A percentile compares a stretch with the other conserved stretches of the same genome.
Evolutionary conservation across 2,329 filamentous ascomycete genomes (phyloP).

Genomic region (Plectosphaerella sp.): DNA sequence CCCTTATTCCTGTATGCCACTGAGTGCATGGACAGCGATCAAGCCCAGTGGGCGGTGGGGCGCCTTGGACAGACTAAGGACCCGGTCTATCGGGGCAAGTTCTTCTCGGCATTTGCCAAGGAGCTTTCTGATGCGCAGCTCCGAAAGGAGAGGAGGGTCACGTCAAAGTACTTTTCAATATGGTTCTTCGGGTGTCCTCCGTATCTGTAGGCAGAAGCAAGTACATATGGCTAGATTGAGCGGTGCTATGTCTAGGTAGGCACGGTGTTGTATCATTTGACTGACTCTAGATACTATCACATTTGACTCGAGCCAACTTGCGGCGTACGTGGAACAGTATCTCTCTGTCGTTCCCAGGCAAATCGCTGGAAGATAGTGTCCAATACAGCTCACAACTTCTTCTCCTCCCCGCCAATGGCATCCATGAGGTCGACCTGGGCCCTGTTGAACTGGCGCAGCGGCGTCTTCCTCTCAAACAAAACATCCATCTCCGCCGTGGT

Average conservation of each 20-base stretch:
- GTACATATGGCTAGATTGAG: too few species aligned
- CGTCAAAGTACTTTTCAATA: slow-evolving; percentile 16
- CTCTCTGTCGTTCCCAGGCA: background rate
- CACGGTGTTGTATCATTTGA: too few species aligned
- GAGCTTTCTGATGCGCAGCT: slow-evolving; percentile 12
- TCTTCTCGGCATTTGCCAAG: slow-evolving; percentile 12
- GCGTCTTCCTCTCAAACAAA: slow-evolving; percentile 23
- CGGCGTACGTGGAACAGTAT: too few species aligned
- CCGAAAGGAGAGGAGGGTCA: slow-evolving; percentile 15
- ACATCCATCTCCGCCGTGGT: slow-evolving; percentile 28
- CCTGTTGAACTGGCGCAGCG: slow-evolving; percentile 34
- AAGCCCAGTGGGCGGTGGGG: slow-evolving; percentile 13
- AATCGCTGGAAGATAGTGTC: background rate
- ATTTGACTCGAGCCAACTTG: too few species aligned
- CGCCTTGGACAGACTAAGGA: slow-evolving; percentile 9
- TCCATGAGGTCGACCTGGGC: slow-evolving; percentile 14
- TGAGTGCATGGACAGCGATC: slow-evolving; percentile 12
- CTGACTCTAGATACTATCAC: too few species aligned
- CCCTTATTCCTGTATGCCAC: slow-evolving; percentile 16
- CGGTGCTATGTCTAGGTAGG: too few species aligned
- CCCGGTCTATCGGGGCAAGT: slow-evolving; percentile 9
- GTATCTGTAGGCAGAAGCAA: background rate
- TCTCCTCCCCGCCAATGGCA: background rate
- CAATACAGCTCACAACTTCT: background rate
- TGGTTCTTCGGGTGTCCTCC: slow-evolving; percentile 8